A percentile compares a stretch with the other conserved stretches of the same genome.
phyloP scores from a whole-genome alignment of 257 asterid species.

The Capsicum pubescens region DNA sequence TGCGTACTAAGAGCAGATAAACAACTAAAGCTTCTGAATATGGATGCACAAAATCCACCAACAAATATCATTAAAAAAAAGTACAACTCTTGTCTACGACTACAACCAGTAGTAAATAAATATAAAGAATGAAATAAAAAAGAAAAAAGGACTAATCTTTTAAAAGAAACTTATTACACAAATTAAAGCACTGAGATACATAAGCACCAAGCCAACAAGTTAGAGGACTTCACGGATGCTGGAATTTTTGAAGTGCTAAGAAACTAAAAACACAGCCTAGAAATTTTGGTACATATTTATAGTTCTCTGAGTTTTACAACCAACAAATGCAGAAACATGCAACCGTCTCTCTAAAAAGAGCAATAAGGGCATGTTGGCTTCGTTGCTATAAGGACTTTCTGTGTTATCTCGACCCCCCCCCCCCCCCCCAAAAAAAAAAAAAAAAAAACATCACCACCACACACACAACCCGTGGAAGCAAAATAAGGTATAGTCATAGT shows the following conservation, averaged over 20 bases:
- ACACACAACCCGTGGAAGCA: not conserved
- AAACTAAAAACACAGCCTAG: not conserved
- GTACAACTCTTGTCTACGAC: not conserved
- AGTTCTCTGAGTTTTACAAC: not conserved
- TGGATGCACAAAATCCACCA: constrained; percentile 11
- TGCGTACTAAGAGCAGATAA: constrained; percentile 23
- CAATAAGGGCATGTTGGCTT: not conserved
- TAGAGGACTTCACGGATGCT: not conserved
- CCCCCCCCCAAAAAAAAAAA: no score
- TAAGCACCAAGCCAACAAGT: not conserved
- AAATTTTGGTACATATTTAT: not conserved
- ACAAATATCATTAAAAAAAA: not conserved
- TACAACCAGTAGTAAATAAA: constrained; percentile 17
- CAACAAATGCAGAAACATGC: not conserved
- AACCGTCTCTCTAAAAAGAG: not conserved
- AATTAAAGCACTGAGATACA: not conserved
- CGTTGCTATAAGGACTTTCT: not conserved
- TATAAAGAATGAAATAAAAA: not conserved
- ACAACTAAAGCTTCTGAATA: not conserved
- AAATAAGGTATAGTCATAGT: constrained; percentile 11
- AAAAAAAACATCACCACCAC: no score
- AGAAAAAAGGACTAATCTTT: not conserved
- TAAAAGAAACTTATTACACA: not conserved
- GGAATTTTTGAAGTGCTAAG: constrained; percentile 15
- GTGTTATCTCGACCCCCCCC: not conserved